These are phyloP conservation scores for Fusarium coffeatum DNA, from an alignment of 2,329 filamentous ascomycete genomes.

Conservation along the genomic window DNA sequence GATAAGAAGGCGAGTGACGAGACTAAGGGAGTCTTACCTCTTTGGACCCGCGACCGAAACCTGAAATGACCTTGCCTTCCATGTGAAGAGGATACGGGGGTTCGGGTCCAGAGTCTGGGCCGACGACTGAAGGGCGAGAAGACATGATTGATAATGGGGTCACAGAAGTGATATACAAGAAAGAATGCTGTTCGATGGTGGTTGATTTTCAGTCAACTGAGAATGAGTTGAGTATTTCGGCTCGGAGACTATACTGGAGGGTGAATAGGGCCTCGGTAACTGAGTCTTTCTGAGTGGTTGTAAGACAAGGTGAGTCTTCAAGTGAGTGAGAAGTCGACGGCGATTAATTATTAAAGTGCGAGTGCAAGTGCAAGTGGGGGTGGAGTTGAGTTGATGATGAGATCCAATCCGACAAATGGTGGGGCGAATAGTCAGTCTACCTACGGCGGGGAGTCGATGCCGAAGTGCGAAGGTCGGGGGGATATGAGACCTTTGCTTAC, in stretches of 20 bases:
- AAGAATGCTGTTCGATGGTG: neutral
- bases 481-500: constrained; percentile 30
- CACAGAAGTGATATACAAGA: neutral
- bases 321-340: constrained; percentile 19
- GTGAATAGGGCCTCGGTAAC: neutral
- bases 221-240: neutral
- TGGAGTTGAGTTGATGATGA: constrained; percentile 31
- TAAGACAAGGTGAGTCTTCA: neutral
- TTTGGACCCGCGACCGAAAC: constrained; percentile 93
- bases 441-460: constrained; percentile 27
- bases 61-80: constrained; percentile 88
- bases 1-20: neutral
- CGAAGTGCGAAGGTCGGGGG: constrained; percentile 28
- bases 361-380: neutral
- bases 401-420: constrained; percentile 28
- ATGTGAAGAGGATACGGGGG: constrained; percentile 85
- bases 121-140: constrained; percentile 75
- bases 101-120: constrained; percentile 77
- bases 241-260: neutral
- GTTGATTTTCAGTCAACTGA: neutral
- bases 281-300: neutral
- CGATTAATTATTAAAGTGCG: constrained; percentile 17
- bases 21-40: constrained; percentile 67
- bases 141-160: constrained; percentile 43
- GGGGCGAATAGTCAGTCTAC: constrained; percentile 17